Evolutionary conservation across 192 early-diverging fungal species (phyloP), one percentile per base, ranked within the genome.

Genomic region (Coemansia sp.): DNA sequence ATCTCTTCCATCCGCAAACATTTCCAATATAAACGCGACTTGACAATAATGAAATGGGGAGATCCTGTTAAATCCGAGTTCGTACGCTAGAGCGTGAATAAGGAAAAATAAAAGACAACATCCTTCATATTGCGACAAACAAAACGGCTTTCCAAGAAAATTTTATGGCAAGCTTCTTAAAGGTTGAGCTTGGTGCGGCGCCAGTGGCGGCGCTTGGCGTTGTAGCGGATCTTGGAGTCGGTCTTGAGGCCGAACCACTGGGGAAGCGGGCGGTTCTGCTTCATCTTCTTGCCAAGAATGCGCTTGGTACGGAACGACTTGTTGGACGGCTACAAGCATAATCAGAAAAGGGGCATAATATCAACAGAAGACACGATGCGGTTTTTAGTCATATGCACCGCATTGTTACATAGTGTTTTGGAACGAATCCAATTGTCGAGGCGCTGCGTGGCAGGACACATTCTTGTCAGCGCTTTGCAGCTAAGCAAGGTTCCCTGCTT

Each of bases 171-270:
- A 13, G 13, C 14, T 41, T n/a, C 50, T 94, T 95, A 98, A 72
- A 96, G 76, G 85, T 91, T 90, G 74, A 96, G 86, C 92, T 99
- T 98, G 83, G 93, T 98, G 78, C 92, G 92, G 86, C 97, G 92
- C 97, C 97, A 99, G 92, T 98, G 89, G 65, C 95, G 91, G 66
- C 97, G 89, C 94, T 99, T 99, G 71, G 93, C 87, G 89, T 96
- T 99, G 91, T 96, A 99, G 70, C 93, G 83, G 87, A 95, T 95
- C 81, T 87, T 96, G 88, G 89, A 92, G 70, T 93, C 94, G 61
- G 94, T 90, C 82, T 93, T 89, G 83, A 96, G 85, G 75, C 94
- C 92, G 89, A 95, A 93, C 96, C 96, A 99, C 82, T 91, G 87
- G 65, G 97, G 97, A 71, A 98, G 86, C 70, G 95, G 94, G 69